A percentile compares a stretch with the other conserved stretches of the same genome.
Evolutionary conservation across 176 grass and related monocot genomes (phyloP).

Genomic region (Areca catechu): DNA sequence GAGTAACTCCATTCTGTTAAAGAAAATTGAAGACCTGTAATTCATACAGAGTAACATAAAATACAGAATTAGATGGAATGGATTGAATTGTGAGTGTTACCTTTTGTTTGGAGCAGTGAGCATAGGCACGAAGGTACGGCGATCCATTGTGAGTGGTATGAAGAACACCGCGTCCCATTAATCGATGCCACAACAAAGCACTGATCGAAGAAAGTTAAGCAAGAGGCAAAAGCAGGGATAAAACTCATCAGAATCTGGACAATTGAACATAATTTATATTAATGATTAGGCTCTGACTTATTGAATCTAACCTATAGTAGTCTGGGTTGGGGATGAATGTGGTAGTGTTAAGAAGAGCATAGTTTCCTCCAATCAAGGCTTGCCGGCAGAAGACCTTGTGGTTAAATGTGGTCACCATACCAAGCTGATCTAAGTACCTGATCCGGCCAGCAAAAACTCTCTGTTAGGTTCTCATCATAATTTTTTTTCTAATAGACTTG

Average conservation of each 20-base stretch:
- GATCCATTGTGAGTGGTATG: conserved; percentile 10
- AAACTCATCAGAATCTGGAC: background rate
- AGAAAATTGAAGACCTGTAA: no score
- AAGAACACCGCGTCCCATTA: conserved; percentile 45
- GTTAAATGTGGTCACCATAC: conserved; percentile 32
- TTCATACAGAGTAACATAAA: background rate
- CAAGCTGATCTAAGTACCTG: conserved; percentile 64
- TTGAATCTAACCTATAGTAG: conserved; percentile 36
- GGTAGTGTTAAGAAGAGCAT: conserved; percentile 48
- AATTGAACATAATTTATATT: background rate
- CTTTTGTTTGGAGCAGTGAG: conserved; percentile 46
- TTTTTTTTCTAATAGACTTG: no score
- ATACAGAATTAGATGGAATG: background rate
- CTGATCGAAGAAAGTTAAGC: conserved; percentile 8
- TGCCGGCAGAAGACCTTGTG: conserved; percentile 55
- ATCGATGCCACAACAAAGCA: conserved; percentile 41
- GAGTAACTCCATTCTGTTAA: conserved; percentile 30
- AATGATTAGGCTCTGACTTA: background rate
- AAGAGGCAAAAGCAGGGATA: background rate
- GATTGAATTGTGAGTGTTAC: conserved; percentile 9
- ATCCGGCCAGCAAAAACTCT: background rate
- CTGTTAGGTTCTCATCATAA: background rate
- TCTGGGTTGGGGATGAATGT: conserved; percentile 52
- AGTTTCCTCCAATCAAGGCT: conserved; percentile 54
- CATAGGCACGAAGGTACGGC: conserved; percentile 42